Evolutionary conservation across 495 filamentous ascomycete species (phyloP).

Genomic region (Neurospora sp.): DNA sequence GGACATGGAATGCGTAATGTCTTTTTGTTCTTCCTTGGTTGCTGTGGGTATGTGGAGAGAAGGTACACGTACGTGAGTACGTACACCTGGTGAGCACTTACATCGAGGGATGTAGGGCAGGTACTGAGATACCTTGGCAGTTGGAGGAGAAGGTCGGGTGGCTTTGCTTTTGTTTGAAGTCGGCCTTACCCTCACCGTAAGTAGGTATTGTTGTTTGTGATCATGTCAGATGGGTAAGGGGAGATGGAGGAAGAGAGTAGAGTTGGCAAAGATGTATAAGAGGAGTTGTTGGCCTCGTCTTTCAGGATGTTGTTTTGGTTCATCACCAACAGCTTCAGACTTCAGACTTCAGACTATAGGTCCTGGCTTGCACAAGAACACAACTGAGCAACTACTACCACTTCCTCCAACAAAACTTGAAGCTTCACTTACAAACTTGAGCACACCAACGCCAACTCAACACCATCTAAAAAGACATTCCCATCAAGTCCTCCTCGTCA

Average conservation of each 20-base stretch:
- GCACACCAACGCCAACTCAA: neutral
- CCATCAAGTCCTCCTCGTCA: neutral
- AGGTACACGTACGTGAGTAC: neutral
- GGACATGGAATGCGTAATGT: neutral
- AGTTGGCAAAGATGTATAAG: neutral
- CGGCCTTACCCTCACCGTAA: neutral
- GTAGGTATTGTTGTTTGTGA: neutral
- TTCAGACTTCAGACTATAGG: neutral
- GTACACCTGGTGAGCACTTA: neutral
- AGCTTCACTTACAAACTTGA: neutral
- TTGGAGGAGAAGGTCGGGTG: neutral
- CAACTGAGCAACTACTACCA: neutral
- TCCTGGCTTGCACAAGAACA: neutral
- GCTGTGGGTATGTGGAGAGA: neutral
- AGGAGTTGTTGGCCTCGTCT: neutral
- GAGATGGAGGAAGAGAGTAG: neutral
- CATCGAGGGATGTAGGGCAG: neutral
- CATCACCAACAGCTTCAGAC: neutral
- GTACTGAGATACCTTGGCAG: neutral
- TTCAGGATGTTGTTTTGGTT: neutral
- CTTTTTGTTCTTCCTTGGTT: neutral
- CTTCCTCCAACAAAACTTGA: neutral
- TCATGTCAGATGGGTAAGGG: neutral
- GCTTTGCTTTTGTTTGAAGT: neutral
- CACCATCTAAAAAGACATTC: neutral